Evolutionary conservation across 2,329 filamentous ascomycete genomes (phyloP).

Genomic region (Pseudophaeomoniella oleicola): DNA sequence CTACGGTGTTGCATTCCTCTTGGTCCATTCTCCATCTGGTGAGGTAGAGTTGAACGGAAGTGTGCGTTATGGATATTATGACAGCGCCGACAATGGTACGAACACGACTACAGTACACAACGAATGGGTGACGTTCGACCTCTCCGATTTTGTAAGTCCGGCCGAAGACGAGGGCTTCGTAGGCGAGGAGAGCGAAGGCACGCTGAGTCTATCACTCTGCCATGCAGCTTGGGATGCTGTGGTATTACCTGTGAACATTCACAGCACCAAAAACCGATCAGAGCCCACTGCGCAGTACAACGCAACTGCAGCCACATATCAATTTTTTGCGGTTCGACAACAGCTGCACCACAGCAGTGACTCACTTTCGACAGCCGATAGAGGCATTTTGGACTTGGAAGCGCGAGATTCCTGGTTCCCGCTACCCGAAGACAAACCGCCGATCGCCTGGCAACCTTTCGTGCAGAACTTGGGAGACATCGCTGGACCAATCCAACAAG

Average conservation of each 20-base stretch:
- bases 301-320: too few relatives aligned
- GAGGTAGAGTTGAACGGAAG: too few relatives aligned
- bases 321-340: not conserved
- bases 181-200: too few relatives aligned
- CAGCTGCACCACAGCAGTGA: not conserved
- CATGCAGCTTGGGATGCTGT: not conserved
- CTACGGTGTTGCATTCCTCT: not conserved
- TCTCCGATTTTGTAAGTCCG: not conserved
- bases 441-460: not conserved
- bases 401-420: not conserved
- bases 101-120: not conserved
- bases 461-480: too few relatives aligned
- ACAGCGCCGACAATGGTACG: too few relatives aligned
- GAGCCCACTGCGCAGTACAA: not conserved
- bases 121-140: not conserved
- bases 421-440: not conserved
- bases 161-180: not conserved
- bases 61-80: too few relatives aligned
- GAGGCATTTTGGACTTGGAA: not conserved
- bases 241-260: not conserved
- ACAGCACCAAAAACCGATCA: not conserved
- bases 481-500: too few relatives aligned
- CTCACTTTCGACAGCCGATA: not conserved
- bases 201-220: not conserved
- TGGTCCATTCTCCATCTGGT: too few relatives aligned